phyloP scores from a whole-genome alignment of 2,329 filamentous ascomycete genomes.

The Atkinsonella texensis region DNA sequence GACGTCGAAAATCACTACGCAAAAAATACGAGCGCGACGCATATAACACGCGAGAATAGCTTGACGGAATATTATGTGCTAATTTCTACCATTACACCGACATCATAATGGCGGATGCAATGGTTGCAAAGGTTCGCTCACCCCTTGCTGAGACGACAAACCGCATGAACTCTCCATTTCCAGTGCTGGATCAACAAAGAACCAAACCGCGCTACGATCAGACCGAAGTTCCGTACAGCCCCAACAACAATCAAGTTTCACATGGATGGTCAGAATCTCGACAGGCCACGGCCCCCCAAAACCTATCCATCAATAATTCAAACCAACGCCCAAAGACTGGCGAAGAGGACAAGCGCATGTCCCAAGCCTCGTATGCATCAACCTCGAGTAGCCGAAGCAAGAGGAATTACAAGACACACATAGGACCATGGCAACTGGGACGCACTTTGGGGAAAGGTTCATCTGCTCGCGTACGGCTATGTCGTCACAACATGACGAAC shows the following conservation, averaged over 20 bases:
- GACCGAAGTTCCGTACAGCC: conserved; percentile 5
- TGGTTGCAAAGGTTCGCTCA: conserved; percentile 20
- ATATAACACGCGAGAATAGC: conserved; percentile 5
- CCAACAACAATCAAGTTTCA: conserved; percentile 4
- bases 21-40: conserved; percentile 4
- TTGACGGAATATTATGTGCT: conserved; percentile 22
- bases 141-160: conserved; percentile 36
- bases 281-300: neutral
- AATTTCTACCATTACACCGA: conserved; percentile 14
- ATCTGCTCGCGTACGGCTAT: conserved; percentile 76
- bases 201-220: conserved; percentile 21
- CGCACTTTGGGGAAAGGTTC: conserved; percentile 82
- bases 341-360: conserved; percentile 26
- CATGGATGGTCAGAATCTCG: conserved; percentile 2
- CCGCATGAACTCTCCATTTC: conserved; percentile 31
- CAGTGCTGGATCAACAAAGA: conserved; percentile 14
- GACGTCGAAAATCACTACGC: neutral
- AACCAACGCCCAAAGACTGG: conserved; percentile 16
- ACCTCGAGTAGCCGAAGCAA: conserved; percentile 27
- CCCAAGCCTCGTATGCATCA: conserved; percentile 29
- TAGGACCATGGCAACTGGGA: conserved; percentile 90
- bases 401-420: conserved; percentile 52
- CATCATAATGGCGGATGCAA: conserved; percentile 18
- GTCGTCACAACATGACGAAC: conserved; percentile 65
- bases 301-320: neutral